A percentile compares a stretch with the other conserved stretches of the same genome.
phyloP scores from a whole-genome alignment of 768 basidiomycete genomes.

The Suillus americanus region DNA sequence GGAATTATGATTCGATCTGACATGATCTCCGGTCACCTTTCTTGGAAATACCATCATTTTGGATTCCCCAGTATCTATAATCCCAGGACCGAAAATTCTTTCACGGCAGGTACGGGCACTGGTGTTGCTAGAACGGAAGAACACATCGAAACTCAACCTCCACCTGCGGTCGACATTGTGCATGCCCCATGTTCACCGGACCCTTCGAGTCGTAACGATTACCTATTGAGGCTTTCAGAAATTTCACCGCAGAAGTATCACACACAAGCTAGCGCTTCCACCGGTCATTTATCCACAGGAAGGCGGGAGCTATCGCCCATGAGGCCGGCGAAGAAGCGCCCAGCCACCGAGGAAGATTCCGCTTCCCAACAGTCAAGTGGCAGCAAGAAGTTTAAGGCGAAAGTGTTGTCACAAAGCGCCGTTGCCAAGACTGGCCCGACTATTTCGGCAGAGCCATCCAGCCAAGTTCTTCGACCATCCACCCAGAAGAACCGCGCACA shows the following conservation, averaged over 20 bases:
- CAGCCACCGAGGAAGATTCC: constrained; percentile 29
- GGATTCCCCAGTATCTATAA: constrained; percentile 31
- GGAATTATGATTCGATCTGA: constrained; percentile 12
- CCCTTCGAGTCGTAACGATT: neutral
- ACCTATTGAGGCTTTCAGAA: constrained; percentile 47
- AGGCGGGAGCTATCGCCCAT: constrained; percentile 34
- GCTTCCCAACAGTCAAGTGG: constrained; percentile 19
- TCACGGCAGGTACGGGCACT: constrained; percentile 9
- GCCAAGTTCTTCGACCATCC: constrained; percentile 1
- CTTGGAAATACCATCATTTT: constrained; percentile 12
- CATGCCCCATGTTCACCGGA: constrained; percentile 1
- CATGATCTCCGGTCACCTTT: constrained; percentile 22
- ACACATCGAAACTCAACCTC: constrained; percentile 9
- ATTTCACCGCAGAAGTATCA: constrained; percentile 42
- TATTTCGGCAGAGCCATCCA: constrained; percentile 14
- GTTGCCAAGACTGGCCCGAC: constrained; percentile 17
- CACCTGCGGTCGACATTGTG: neutral
- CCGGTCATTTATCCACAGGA: constrained; percentile 19
- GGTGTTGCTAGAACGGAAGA: constrained; percentile 15
- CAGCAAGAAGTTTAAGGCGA: constrained; percentile 31
- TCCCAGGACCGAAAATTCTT: constrained; percentile 16
- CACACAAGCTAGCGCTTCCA: constrained; percentile 10
- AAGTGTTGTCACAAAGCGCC: constrained; percentile 15
- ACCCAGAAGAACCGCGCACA: constrained; percentile 11
- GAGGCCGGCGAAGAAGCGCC: constrained; percentile 49